phyloP scores from a whole-genome alignment of 306 rosid genomes.

The Mimosa pudica region DNA sequence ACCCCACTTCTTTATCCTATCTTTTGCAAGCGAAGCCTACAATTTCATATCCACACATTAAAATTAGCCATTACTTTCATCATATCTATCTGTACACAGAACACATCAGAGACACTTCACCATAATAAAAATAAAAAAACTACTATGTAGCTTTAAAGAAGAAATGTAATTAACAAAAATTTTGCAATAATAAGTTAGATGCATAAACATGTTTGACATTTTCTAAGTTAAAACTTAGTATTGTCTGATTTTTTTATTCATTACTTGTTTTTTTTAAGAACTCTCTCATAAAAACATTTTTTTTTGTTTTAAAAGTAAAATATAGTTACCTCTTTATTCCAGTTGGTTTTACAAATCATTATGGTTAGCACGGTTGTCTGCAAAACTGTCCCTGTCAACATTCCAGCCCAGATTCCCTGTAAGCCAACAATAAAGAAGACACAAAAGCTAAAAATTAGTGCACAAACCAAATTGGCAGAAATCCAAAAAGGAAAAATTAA shows the following conservation, averaged over 20 bases:
- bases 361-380: slow-evolving; percentile 54
- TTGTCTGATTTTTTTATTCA: too few species aligned
- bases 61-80: background rate
- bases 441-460: too few species aligned
- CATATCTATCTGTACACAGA: background rate
- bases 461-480: too few species aligned
- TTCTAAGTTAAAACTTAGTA: too few species aligned
- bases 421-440: background rate
- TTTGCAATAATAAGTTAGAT: too few species aligned
- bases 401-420: slow-evolving; percentile 72
- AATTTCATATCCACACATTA: background rate
- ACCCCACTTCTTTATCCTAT: slow-evolving; percentile 41
- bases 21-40: slow-evolving; percentile 42
- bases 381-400: slow-evolving; percentile 57
- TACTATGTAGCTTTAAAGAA: too few species aligned
- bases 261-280: too few species aligned
- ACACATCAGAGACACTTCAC: background rate
- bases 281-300: background rate
- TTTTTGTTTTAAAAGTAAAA: background rate
- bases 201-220: too few species aligned
- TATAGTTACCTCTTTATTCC: slow-evolving; percentile 56
- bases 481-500: too few species aligned
- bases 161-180: too few species aligned
- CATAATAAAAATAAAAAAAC: too few species aligned
- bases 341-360: slow-evolving; percentile 55